Base-by-base conservation (phyloP, 768 basidiomycete species). In the Kwoniella newhampshirensis region DNA sequence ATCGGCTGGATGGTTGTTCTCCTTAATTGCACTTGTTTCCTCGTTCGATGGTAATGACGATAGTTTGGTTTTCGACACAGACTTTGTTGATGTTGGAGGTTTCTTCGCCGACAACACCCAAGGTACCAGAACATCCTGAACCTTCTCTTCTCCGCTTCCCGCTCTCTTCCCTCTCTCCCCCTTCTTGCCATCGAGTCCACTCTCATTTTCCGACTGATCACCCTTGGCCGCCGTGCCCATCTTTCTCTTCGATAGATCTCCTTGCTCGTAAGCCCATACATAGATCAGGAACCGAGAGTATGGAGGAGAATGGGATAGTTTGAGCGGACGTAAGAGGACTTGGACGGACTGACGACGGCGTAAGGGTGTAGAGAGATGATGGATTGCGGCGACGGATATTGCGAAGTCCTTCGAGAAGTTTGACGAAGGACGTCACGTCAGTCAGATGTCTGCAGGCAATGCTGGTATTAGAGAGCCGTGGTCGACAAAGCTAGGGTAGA, bases 211-310 rank as follows among this genome's bases (percentile, higher is more conserved):
- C n/a, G 36, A 9, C 9, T 37, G 36, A n/a, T 37, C 36, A n/a
- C 6, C n/a, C 40, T 69, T 67, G 25, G 78, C 66, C 7, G 75
- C 70, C 7, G 77, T 51, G 4, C 80, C 77, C 30, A 94, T 84
- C 57, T 74, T 78, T 30, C 92, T 82, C 71, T 88, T 92, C 1
- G 91, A 92, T 6, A 85, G 77, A 26, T 83, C 82, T 56, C 94
- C 90, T 78, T 99, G 96, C 67, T 97, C 91, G 58, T 88, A 83
- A 0, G 94, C 92, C 96, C 96, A 99, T 30, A 98, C 96, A 64
- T 96, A 96, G 60, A 98, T 86, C 52, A 99, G 78, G 37, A 91
- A 78, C 9, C 90, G 85, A 8, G 91, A 47, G 53, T 63, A 66
- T 4, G 59, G 63, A 17, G 54, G 50, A 21, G 37, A 21, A 48